A percentile compares a stretch with the other conserved stretches of the same genome.
Evolutionary conservation across 495 filamentous ascomycete species (phyloP).

Genomic region (Hypomontagnella monticulosa): DNA sequence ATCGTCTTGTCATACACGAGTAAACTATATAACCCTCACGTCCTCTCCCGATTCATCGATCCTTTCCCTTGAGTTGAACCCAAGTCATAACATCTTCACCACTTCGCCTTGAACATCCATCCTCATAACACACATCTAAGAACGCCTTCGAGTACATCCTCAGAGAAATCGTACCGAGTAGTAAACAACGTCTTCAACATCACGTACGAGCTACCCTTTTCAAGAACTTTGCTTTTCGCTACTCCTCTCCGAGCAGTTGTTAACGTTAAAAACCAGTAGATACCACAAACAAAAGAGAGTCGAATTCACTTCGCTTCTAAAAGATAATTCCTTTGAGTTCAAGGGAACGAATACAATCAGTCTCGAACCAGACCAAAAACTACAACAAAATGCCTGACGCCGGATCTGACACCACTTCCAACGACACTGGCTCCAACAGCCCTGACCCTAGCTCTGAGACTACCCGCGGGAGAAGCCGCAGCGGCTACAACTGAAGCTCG

Average conservation of each 20-base stretch:
- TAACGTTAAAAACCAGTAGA: too few species aligned
- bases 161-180: too few species aligned
- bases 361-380: not conserved
- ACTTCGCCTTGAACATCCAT: not conserved
- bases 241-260: too few species aligned
- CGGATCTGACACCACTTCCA: slow-evolving; percentile 31
- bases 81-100: slow-evolving; percentile 8
- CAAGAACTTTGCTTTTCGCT: too few species aligned
- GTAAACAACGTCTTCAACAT: too few species aligned
- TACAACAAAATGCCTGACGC: slow-evolving; percentile 38
- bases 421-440: slow-evolving; percentile 38
- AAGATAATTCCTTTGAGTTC: too few species aligned
- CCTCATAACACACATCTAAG: not conserved
- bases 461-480: slow-evolving; percentile 35
- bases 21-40: slow-evolving; percentile 34
- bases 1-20: slow-evolving; percentile 22
- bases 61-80: slow-evolving; percentile 13
- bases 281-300: not conserved
- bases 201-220: too few species aligned
- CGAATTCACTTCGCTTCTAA: not conserved
- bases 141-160: too few species aligned
- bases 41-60: slow-evolving; percentile 9
- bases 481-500: slow-evolving; percentile 34
- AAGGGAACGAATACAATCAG: too few species aligned
- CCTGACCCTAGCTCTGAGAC: slow-evolving; percentile 26